phyloP scores from a whole-genome alignment of 2,329 filamentous ascomycete genomes.

The Talaromyces amestolkiae region DNA sequence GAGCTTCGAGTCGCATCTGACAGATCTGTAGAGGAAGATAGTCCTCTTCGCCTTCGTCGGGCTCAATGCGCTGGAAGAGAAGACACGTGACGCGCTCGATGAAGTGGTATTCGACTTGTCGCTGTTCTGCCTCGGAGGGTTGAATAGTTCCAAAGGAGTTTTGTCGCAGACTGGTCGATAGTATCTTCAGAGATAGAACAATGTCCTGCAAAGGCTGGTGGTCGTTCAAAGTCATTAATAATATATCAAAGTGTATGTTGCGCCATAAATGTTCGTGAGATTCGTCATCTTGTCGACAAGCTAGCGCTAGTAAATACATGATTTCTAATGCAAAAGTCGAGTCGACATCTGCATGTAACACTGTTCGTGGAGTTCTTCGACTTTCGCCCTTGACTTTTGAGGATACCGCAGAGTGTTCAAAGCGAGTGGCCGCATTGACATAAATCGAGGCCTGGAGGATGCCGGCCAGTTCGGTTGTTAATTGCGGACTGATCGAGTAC shows the following conservation, averaged over 20 bases:
- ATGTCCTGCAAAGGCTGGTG: constrained; percentile 59
- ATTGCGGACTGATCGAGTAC: constrained; percentile 33
- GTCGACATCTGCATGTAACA: constrained; percentile 50
- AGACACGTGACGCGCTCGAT: constrained; percentile 58
- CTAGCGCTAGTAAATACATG: constrained; percentile 52
- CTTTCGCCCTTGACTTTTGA: constrained; percentile 40
- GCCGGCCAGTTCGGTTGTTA: constrained; percentile 39
- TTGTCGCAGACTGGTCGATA: constrained; percentile 55
- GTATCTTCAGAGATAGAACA: constrained; percentile 52
- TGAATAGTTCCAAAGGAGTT: constrained; percentile 56
- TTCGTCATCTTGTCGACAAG: constrained; percentile 44
- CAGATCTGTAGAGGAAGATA: constrained; percentile 41
- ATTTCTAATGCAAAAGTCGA: constrained; percentile 55
- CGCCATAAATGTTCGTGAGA: constrained; percentile 54
- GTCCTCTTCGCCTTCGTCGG: constrained; percentile 43
- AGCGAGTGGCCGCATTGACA: constrained; percentile 55
- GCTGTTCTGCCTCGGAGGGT: constrained; percentile 38
- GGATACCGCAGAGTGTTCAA: constrained; percentile 45
- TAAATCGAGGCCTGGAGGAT: constrained; percentile 49
- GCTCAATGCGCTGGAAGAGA: constrained; percentile 53
- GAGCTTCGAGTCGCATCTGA: constrained; percentile 45
- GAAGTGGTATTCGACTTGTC: constrained; percentile 46
- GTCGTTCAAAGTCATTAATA: constrained; percentile 58
- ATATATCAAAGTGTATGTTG: constrained; percentile 55
- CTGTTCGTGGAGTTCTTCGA: constrained; percentile 41